Conservation (phyloP, 495 filamentous ascomycete species). For the Cairneyella variabilis region DNA sequence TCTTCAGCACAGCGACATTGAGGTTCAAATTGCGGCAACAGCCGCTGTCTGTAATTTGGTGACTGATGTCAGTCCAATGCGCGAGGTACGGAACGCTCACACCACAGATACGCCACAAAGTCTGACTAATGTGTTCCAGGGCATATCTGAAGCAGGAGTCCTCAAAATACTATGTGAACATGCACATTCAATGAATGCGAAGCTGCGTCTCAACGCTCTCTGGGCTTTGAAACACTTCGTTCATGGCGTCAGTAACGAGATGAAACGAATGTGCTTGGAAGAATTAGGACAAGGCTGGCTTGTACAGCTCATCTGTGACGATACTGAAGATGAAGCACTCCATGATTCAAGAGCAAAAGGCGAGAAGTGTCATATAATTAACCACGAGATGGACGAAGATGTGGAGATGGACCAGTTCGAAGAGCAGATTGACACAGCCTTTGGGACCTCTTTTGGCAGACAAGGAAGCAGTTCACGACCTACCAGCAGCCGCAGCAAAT, state of each 20-base stretch:
- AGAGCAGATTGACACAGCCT: slow-evolving; percentile 36
- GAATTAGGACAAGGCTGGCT: slow-evolving; percentile 77
- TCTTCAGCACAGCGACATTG: slow-evolving; percentile 68
- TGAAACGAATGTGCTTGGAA: slow-evolving; percentile 72
- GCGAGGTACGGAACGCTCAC: slow-evolving; percentile 55
- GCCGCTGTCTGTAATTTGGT: slow-evolving; percentile 79
- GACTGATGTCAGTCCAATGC: slow-evolving; percentile 85
- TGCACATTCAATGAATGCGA: slow-evolving; percentile 69
- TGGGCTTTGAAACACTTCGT: slow-evolving; percentile 94
- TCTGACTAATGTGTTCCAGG: no score
- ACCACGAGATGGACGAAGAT: slow-evolving; percentile 62
- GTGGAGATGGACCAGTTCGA: slow-evolving; percentile 49
- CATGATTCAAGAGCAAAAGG: slow-evolving; percentile 30
- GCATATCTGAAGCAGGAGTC: slow-evolving; percentile 71
- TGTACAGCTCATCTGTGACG: slow-evolving; percentile 64
- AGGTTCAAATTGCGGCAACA: slow-evolving; percentile 83
- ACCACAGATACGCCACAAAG: no score
- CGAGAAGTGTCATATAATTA: slow-evolving; percentile 26
- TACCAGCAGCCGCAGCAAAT: slow-evolving; percentile 36
- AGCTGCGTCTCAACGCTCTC: slow-evolving; percentile 72
- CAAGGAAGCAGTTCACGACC: slow-evolving; percentile 17
- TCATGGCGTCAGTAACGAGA: slow-evolving; percentile 56
- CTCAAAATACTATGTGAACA: slow-evolving; percentile 77
- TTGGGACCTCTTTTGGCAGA: slow-evolving; percentile 31
- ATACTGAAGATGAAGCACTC: slow-evolving; percentile 47